Conservation (phyloP, 352 stramenopile species). For the Phytophthora meadii region DNA sequence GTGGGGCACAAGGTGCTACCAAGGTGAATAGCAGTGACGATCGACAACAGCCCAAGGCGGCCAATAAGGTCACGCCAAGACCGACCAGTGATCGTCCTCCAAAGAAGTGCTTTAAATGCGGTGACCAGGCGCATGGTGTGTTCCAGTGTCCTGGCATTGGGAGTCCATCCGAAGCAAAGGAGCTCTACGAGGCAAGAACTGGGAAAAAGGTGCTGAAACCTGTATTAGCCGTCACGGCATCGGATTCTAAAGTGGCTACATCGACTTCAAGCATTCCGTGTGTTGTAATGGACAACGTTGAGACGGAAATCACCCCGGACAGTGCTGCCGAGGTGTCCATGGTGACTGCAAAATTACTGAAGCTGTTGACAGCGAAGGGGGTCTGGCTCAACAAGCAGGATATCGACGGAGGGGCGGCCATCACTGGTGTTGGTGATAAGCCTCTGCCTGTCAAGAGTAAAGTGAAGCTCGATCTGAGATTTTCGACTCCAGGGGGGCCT, state of each 20-base stretch:
- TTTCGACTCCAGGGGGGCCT: conserved; percentile 7
- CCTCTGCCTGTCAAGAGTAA: conserved; percentile 16
- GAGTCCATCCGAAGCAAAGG: conserved; percentile 7
- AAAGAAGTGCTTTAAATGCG: conserved; percentile 12
- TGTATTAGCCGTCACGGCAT: conserved; percentile 1
- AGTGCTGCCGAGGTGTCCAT: conserved; percentile 18
- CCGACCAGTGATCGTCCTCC: neutral
- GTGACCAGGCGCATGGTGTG: neutral
- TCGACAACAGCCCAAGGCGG: neutral
- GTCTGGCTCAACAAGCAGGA: conserved; percentile 1
- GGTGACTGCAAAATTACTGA: conserved; percentile 17
- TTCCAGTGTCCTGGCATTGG: conserved; percentile 15
- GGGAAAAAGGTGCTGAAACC: neutral
- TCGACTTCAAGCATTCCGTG: conserved; percentile 1
- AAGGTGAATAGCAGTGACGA: neutral
- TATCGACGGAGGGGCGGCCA: neutral
- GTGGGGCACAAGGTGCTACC: neutral
- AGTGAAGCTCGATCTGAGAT: conserved; percentile 14
- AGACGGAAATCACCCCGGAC: conserved; percentile 9
- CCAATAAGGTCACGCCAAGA: neutral
- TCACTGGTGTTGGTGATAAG: conserved; percentile 11
- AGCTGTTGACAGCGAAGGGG: neutral
- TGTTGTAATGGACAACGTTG: conserved; percentile 6
- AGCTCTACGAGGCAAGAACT: conserved; percentile 2
- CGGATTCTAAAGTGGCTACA: neutral